Evolutionary conservation across 176 grass and related monocot species (phyloP).

Genomic region (Oryza longistaminata): DNA sequence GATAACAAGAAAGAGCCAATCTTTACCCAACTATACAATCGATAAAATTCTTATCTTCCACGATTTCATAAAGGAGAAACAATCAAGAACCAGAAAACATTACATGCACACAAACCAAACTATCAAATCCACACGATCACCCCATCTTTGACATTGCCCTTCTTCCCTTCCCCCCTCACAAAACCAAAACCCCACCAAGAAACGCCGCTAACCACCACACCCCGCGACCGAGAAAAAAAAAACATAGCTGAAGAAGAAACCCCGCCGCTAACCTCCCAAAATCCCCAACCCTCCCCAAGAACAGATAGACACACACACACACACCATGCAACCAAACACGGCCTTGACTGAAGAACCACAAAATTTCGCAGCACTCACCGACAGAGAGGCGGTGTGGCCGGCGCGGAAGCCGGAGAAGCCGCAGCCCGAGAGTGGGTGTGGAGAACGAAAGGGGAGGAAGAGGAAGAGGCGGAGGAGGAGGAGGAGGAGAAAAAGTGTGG

Average conservation of each 20-base stretch:
- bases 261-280: not conserved
- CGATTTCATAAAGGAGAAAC: not conserved
- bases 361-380: slow-evolving; percentile 28
- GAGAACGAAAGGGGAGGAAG: not conserved
- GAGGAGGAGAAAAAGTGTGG: slow-evolving; percentile 29
- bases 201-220: not conserved
- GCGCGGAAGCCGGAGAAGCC: not conserved
- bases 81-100: not conserved
- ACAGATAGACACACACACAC: not conserved
- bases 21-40: not conserved
- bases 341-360: not conserved
- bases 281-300: not conserved
- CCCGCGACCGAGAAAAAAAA: not conserved
- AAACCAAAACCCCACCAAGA: slow-evolving; percentile 29
- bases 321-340: too few species aligned
- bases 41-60: not conserved
- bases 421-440: not conserved
- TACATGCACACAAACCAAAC: not conserved
- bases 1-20: not conserved
- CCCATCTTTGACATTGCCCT: slow-evolving; percentile 17
- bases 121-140: not conserved
- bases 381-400: not conserved
- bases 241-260: not conserved
- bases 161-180: not conserved
- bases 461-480: not conserved